Base-by-base conservation (phyloP, 2,329 filamentous ascomycete species). In the Alternaria rosae region DNA sequence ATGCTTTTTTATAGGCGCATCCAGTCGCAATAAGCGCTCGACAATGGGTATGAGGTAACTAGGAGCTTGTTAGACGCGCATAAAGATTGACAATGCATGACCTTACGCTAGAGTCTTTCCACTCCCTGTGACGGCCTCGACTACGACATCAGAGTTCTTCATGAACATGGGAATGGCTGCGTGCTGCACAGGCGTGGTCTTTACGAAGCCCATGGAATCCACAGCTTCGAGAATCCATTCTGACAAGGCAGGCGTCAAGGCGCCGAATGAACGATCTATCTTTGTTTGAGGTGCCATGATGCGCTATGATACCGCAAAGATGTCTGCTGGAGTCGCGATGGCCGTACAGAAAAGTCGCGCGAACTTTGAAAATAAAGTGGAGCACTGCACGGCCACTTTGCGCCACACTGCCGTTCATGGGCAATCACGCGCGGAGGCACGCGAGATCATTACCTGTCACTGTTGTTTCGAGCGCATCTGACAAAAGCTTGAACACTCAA, bases 171-270 rank as follows among this genome's bases (percentile, higher is more conserved):
- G 93, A 68, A 97, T 91, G 5, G 92, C 91, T 61, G 93, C 94
- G 45, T 94, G 92, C 81, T 98, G 94, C n/a, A 97, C 94, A 1
- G 94, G 94, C 4, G 94, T 97, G 86, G 95, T 94, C 77, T 91
- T 90, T 66, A 85, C 83, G 79, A 97, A 97, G 63, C 93, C 92
- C 90, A 95, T 94, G 67, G 89, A 88, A 52, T 89, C 85, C 51
- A 96, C 89, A 61, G 93, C 93, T 68, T 96, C 92, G 56, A 95
- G 83, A 59, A 95, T 88, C 93, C 94, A 98, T 87, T 90, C 85
- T 62, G 91, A 91, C 30, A 93, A 82, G 6, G 89, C 82, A 15
- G 91, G 91, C 1, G 87, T 90, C 56, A 93, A 82, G 13, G 86
- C 87, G 71, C 90, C 87, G 88, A 91, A 94, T 26, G 86, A 83